phyloP scores from a whole-genome alignment of 2,329 filamentous ascomycete species.

The Westerdykella aurantiaca region DNA sequence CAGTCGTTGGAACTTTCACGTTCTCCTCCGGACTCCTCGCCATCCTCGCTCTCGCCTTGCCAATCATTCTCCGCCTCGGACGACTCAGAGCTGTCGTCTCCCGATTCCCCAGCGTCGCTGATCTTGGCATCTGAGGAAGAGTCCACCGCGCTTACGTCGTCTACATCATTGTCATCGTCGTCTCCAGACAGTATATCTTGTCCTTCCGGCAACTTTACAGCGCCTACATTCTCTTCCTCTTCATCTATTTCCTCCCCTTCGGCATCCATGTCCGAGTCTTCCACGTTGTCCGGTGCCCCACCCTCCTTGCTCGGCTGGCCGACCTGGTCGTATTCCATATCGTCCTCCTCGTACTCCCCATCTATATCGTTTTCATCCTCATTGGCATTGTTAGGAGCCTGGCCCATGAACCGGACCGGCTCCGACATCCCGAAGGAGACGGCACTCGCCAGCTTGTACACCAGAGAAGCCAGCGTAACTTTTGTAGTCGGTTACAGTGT shows the following conservation, averaged over 20 bases:
- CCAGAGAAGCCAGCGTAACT: conserved; percentile 34
- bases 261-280: conserved; percentile 40
- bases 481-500: conserved; percentile 6
- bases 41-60: conserved; percentile 50
- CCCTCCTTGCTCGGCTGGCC: conserved; percentile 20
- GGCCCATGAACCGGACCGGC: conserved; percentile 36
- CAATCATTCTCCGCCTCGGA: conserved; percentile 55
- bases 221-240: conserved; percentile 43
- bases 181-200: conserved; percentile 32
- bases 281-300: conserved; percentile 35
- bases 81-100: conserved; percentile 36
- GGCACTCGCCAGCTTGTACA: conserved; percentile 36
- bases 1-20: conserved; percentile 53
- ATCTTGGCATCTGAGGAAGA: conserved; percentile 34
- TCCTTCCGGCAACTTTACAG: conserved; percentile 37
- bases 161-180: conserved; percentile 37
- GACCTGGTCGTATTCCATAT: conserved; percentile 26
- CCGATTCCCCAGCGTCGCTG: conserved; percentile 35
- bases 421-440: conserved; percentile 41
- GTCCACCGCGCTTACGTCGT: conserved; percentile 37
- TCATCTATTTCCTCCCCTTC: conserved; percentile 45
- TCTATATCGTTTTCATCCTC: conserved; percentile 35
- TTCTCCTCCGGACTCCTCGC: conserved; percentile 53
- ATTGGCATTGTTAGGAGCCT: conserved; percentile 26
- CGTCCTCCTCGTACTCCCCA: conserved; percentile 37